Evolutionary conservation across 345 rosid species (phyloP).

Genomic region (Cochlearia excelsa): DNA sequence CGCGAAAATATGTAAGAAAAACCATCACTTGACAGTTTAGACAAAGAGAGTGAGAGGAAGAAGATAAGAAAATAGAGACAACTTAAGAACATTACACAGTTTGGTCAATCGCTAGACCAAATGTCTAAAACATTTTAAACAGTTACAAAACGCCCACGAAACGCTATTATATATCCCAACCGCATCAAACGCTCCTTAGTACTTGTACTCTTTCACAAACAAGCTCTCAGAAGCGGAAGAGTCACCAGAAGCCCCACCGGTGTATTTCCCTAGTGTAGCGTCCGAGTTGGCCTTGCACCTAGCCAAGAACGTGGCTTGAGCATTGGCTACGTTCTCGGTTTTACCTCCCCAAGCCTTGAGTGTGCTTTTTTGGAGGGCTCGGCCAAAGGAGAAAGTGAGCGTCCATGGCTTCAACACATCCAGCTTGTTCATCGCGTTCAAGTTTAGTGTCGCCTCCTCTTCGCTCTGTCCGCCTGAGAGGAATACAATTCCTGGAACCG

Average conservation of each 20-base stretch:
- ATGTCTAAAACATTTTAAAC: slow-evolving; percentile 18
- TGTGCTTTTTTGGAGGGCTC: slow-evolving; percentile 92
- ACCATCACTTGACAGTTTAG: background rate
- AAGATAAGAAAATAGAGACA: background rate
- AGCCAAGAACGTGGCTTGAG: slow-evolving; percentile 63
- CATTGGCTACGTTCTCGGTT: slow-evolving; percentile 68
- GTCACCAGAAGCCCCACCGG: slow-evolving; percentile 44
- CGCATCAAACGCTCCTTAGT: slow-evolving; percentile 34
- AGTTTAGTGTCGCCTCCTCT: slow-evolving; percentile 76
- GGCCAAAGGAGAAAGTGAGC: slow-evolving; percentile 86
- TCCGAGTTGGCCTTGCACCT: slow-evolving; percentile 89
- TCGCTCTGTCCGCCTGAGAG: slow-evolving; percentile 90
- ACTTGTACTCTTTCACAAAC: slow-evolving; percentile 82
- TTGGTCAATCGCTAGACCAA: slow-evolving; percentile 18
- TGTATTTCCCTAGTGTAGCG: slow-evolving; percentile 74
- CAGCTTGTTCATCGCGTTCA: slow-evolving; percentile 86
- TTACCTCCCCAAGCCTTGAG: slow-evolving; percentile 89
- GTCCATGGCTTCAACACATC: slow-evolving; percentile 85
- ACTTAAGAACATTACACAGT: slow-evolving; percentile 16
- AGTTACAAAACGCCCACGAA: slow-evolving; percentile 10
- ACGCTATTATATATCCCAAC: slow-evolving; percentile 7
- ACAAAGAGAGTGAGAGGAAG: background rate
- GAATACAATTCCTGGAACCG: slow-evolving; percentile 86
- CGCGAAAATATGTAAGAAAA: slow-evolving; percentile 23
- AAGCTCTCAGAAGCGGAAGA: slow-evolving; percentile 83